Evolutionary conservation across 495 filamentous ascomycete species (phyloP).

Genomic region (Xylaria curta): DNA sequence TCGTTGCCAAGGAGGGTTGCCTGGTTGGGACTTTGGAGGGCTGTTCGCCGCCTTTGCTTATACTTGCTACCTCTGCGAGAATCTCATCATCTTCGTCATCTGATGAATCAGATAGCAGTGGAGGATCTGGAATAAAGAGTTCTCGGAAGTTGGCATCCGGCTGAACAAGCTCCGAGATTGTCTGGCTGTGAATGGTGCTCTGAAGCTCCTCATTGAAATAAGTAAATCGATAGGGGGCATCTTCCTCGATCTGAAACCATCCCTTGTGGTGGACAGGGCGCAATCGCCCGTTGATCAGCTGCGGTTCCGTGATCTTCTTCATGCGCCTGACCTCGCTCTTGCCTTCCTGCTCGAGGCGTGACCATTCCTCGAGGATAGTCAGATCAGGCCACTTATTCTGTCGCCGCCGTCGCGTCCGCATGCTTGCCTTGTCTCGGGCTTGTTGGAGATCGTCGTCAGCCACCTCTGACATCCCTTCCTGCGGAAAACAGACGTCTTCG

Average conservation of each 20-base stretch:
- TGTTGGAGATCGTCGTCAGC: constrained; percentile 73
- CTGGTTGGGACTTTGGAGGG: constrained; percentile 38
- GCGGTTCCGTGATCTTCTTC: constrained; percentile 92
- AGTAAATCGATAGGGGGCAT: constrained; percentile 92
- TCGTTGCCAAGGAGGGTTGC: constrained; percentile 45
- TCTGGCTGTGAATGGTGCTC: constrained; percentile 93
- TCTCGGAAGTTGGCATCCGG: constrained; percentile 82
- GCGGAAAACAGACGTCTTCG: constrained; percentile 94
- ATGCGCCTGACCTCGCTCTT: constrained; percentile 83
- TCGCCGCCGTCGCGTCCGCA: constrained; percentile 58
- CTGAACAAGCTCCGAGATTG: constrained; percentile 88
- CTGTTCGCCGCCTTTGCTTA: constrained; percentile 28
- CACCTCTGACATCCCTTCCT: constrained; percentile 75
- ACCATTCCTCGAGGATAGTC: constrained; percentile 86
- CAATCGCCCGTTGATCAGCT: constrained; percentile 86
- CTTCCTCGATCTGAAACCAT: constrained; percentile 90
- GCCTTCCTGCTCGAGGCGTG: constrained; percentile 86
- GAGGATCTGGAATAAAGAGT: constrained; percentile 71
- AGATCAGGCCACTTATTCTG: constrained; percentile 65
- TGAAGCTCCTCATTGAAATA: constrained; percentile 98
- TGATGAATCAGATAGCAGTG: constrained; percentile 62
- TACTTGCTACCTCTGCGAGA: constrained; percentile 24
- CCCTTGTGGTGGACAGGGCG: constrained; percentile 72
- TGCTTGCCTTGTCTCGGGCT: constrained; percentile 34
- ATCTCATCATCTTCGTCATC: constrained; percentile 64